phyloP scores from a whole-genome alignment of 305 asterid species.

The Striga hermonthica region DNA sequence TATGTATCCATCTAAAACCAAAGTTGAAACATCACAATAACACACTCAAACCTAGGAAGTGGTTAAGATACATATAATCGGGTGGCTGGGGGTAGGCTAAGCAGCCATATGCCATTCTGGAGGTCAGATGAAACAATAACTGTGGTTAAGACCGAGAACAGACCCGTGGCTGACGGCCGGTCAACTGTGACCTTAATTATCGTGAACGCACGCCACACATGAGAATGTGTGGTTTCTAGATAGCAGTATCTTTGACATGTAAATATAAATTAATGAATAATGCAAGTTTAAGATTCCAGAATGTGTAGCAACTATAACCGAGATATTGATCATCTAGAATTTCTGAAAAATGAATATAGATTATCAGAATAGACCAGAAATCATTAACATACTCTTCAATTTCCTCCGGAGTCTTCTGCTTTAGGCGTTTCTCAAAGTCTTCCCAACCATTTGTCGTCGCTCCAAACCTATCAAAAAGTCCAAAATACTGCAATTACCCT shows the following conservation, averaged over 20 bases:
- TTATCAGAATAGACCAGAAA: constrained; percentile 16
- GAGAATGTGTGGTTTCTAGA: neutral
- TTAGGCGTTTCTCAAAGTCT: constrained; percentile 81
- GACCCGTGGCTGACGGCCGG: neutral
- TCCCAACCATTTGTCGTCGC: constrained; percentile 84
- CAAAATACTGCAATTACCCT: constrained; percentile 29
- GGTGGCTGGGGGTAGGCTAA: neutral
- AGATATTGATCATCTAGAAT: constrained; percentile 19
- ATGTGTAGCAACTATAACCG: constrained; percentile 14
- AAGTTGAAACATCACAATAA: neutral
- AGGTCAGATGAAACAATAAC: neutral
- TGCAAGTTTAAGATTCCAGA: neutral
- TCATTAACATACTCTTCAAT: constrained; percentile 64
- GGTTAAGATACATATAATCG: neutral
- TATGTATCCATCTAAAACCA: neutral
- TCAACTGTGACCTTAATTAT: neutral
- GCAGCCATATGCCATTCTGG: neutral
- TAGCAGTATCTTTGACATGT: constrained; percentile 11
- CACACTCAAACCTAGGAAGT: no score
- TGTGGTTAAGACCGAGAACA: neutral
- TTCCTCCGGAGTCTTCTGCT: constrained; percentile 82
- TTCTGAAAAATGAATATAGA: constrained; percentile 3
- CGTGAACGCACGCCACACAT: neutral
- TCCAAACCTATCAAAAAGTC: constrained; percentile 59
- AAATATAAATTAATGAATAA: constrained; percentile 12